Percentiles rank a stretch among this genome's conserved stretches.
These are phyloP conservation scores for Hansfordia pulvinata DNA, from an alignment of 2,329 filamentous ascomycete species.

Conservation along the genomic window DNA sequence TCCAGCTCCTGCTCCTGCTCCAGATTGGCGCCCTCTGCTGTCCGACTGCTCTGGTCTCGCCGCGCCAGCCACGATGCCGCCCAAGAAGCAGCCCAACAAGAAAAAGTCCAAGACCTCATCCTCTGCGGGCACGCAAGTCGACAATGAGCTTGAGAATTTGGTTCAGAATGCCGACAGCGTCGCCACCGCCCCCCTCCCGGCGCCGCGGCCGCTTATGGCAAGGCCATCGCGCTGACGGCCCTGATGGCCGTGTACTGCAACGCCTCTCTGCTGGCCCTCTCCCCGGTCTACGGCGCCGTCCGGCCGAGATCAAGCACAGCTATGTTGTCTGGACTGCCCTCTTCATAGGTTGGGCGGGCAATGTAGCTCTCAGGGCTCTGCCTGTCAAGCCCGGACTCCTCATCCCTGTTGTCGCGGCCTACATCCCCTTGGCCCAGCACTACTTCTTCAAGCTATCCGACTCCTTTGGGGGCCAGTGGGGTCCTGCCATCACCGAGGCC, in stretches of 20 bases:
- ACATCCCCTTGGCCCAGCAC: constrained; percentile 60
- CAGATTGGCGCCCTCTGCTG: too few relatives aligned
- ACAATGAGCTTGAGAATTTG: constrained; percentile 37
- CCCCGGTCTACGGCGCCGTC: constrained; percentile 80
- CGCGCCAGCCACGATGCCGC: too few relatives aligned
- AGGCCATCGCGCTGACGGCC: constrained; percentile 29
- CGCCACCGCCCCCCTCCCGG: too few relatives aligned
- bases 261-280: constrained; percentile 62
- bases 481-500: constrained; percentile 62
- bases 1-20: too few relatives aligned
- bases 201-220: constrained; percentile 24
- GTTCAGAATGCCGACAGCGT: constrained; percentile 21
- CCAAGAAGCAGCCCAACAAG: too few relatives aligned
- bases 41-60: too few relatives aligned
- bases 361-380: constrained; percentile 39
- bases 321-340: constrained; percentile 51
- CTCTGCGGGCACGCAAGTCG: too few relatives aligned
- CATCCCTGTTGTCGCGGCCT: constrained; percentile 62
- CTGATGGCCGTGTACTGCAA: constrained; percentile 53
- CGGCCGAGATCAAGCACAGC: constrained; percentile 58
- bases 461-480: constrained; percentile 51
- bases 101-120: too few relatives aligned
- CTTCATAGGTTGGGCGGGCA: constrained; percentile 60
- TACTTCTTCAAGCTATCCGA: constrained; percentile 55
- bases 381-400: constrained; percentile 34